These are phyloP conservation scores for Alternaria sp. DNA, from an alignment of 2,329 filamentous ascomycete genomes.

Conservation along the genomic window DNA sequence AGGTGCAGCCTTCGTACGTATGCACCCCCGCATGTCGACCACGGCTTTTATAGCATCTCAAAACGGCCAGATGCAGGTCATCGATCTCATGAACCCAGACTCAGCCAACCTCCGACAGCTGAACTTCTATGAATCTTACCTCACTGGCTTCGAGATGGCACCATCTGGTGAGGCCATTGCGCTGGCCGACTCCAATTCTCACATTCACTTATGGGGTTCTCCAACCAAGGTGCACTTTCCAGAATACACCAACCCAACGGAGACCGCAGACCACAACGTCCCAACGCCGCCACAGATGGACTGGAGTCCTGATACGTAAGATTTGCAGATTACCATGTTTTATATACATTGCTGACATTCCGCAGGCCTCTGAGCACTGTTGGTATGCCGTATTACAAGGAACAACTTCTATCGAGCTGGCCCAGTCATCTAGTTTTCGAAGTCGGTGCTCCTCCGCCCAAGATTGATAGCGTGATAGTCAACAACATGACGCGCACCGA, in stretches of 20 bases:
- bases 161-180: slow-evolving; percentile 87
- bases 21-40: slow-evolving; percentile 95
- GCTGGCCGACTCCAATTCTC: slow-evolving; percentile 78
- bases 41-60: slow-evolving; percentile 94
- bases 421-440: slow-evolving; percentile 84
- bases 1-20: slow-evolving; percentile 90
- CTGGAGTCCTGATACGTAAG: slow-evolving; percentile 75
- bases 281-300: slow-evolving; percentile 68
- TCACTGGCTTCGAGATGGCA: slow-evolving; percentile 84
- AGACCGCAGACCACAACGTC: slow-evolving; percentile 73
- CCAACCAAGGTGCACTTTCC: slow-evolving; percentile 86
- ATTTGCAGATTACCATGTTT: neutral
- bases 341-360: slow-evolving; percentile 15
- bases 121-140: slow-evolving; percentile 73
- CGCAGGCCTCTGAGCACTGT: slow-evolving; percentile 79
- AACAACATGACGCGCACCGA: slow-evolving; percentile 74
- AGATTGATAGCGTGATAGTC: slow-evolving; percentile 75
- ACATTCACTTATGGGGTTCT: slow-evolving; percentile 88
- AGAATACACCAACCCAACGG: slow-evolving; percentile 76
- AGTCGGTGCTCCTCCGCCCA: slow-evolving; percentile 80
- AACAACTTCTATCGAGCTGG: slow-evolving; percentile 87
- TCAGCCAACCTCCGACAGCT: slow-evolving; percentile 85
- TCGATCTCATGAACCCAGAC: slow-evolving; percentile 93
- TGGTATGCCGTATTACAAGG: slow-evolving; percentile 93
- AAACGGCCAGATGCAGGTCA: slow-evolving; percentile 91